Evolutionary conservation across 306 rosid genomes (phyloP), one percentile per base, ranked within the genome.

Genomic region (Prunus campanulata): DNA sequence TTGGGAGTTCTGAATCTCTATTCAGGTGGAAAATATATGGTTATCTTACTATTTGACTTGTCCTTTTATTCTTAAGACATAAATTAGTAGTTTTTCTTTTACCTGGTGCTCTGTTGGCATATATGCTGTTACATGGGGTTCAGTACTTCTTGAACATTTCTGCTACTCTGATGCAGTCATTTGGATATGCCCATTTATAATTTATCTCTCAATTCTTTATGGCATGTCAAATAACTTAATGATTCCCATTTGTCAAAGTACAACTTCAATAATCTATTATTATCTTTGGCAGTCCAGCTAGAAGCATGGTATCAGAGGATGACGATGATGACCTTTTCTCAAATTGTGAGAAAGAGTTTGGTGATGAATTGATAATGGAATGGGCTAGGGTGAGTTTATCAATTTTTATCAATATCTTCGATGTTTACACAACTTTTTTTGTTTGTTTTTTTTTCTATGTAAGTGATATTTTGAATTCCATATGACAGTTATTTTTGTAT

Each of bases 211-310:
- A 44, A 76, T 81, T 75, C 68, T 83, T 59, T 50, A 78, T 57
- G 50, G 2, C 3, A n/a, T 49, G 66, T 46, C 11, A 62, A 29
- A 48, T 72, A 61, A 55, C 74, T 67, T 74, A 18, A 76, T 79
- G 72, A 61, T 25, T 63, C 20, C 61, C 24, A 27, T 70, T 72
- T 65, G 56, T 72, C 18, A 39, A n/a, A 56, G n/a, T 32, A 63
- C 81, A 74, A 66, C 66, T 70, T 72, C 60, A 81, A 60, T 90
- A 79, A 90, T 80, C 80, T 79, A 24, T 56, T 85, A 65, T 84
- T 88, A 75, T 86, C 72, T 77, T 86, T 89, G 92, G 92, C 98
- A 95, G 98, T 89, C 97, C 98, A 92, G 95, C 63, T 79, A 90
- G 86, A 92, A 89, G 98, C 93, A 77, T 86, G 79, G 77, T 72